A percentile compares a stretch with the other conserved stretches of the same genome.
Evolutionary conservation across 2,329 filamentous ascomycete genomes (phyloP).

Genomic region (Scopulariopsis brevicaulis): DNA sequence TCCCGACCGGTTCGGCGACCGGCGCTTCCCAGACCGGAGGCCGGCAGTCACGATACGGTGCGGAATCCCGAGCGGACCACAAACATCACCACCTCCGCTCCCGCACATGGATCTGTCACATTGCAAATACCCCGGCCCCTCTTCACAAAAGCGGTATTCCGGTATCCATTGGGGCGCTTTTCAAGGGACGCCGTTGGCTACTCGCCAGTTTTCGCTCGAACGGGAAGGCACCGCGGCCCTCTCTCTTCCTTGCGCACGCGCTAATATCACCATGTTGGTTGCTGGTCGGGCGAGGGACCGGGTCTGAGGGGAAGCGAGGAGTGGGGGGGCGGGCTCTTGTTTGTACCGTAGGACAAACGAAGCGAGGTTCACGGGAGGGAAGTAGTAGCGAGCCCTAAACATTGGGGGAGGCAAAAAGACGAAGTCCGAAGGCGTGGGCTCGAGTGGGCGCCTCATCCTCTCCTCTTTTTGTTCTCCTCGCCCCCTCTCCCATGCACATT

Average conservation of each 20-base stretch:
- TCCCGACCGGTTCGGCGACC: neutral
- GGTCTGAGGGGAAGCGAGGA: neutral
- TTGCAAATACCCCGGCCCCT: neutral
- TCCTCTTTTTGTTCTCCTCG: neutral
- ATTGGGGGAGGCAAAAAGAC: neutral
- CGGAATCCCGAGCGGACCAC: neutral
- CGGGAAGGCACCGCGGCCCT: neutral
- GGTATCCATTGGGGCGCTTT: slow-evolving; percentile 1
- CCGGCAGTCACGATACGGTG: neutral
- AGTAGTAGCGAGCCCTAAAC: neutral
- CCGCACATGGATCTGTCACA: neutral
- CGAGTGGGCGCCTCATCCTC: neutral
- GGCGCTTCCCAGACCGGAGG: neutral
- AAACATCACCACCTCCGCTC: neutral
- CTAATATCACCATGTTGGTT: neutral
- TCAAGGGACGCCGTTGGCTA: slow-evolving; percentile 1
- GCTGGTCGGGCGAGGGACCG: too few species aligned
- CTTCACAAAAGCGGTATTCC: neutral
- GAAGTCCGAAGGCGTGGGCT: neutral
- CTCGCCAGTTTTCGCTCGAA: slow-evolving; percentile 1
- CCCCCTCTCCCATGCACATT: neutral
- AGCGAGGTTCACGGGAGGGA: neutral
- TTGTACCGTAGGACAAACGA: neutral
- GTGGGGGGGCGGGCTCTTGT: neutral
- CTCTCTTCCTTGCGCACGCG: neutral